Base-by-base conservation (phyloP, 192 early-diverging fungal species). In the Backusella liffmaniae region DNA sequence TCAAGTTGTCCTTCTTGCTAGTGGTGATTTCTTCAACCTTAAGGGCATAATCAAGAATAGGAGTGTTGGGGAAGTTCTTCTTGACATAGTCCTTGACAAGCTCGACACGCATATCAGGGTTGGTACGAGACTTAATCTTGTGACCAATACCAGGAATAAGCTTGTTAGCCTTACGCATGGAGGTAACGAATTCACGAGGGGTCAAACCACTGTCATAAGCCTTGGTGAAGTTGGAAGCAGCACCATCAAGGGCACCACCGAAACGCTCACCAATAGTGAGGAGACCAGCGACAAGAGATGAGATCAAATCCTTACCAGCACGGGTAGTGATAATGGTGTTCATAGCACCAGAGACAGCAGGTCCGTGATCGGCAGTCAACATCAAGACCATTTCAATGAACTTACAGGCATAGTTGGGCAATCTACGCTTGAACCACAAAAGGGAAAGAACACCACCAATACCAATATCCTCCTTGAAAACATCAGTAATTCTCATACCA, bases 361-460 rank as follows among this genome's bases (percentile, higher is more conserved):
- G 97, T 34, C 97, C 97, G 87, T 99, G 97, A 89, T 99, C 97
- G 21, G 97, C 97, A 5, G 97, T 99, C 79, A 99, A 89, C 97
- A 99, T 99, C 44, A 99, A 89, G 23, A 98, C 96, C 97, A 99
- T 99, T 88, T 99, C 97, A 74, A 99, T 97, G 82, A 99, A 99
- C 89, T 93, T 94, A 86, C 93, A 90, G 16, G 97, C 97, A 83
- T 97, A 99, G 66, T 86, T 88, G 13, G 97, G 97, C 73, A 99
- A 85, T 68, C 97, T 92, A 59, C 97, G 91, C 91, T 98, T 98
- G 91, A 99, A 99, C 97, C 97, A 99, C 81, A 99, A 86, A 59
- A 99, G 90, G 49, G 93, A 95, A 72, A 99, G 86, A 34, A 99
- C 97, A 69, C 97, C 97, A 82, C 97, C 97, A 76, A 99, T 95